Percentiles rank a stretch among this genome's conserved stretches.
Conservation (phyloP, 2,329 filamentous ascomycete genomes). For the Phaeosphaeriaceae sp. region DNA sequence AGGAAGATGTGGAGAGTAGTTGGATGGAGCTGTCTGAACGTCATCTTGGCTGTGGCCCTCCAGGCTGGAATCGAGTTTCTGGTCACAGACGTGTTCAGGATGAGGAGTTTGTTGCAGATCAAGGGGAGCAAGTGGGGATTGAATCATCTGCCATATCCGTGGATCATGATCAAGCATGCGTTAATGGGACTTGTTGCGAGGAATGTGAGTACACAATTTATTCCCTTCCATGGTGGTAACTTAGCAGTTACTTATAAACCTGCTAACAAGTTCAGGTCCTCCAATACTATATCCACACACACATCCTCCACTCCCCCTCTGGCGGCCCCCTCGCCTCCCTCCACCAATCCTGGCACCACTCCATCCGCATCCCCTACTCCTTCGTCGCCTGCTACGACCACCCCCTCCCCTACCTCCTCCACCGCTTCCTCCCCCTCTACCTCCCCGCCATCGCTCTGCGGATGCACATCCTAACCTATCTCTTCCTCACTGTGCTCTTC, state of each 20-base stretch:
- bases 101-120: slow-evolving; percentile 66
- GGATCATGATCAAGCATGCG: slow-evolving; percentile 65
- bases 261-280: slow-evolving; percentile 57
- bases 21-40: slow-evolving; percentile 63
- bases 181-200: slow-evolving; percentile 62
- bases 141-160: slow-evolving; percentile 70
- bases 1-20: slow-evolving; percentile 59
- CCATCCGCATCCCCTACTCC: slow-evolving; percentile 65
- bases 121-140: slow-evolving; percentile 66
- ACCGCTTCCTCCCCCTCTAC: slow-evolving; percentile 71
- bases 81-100: slow-evolving; percentile 61
- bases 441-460: slow-evolving; percentile 70
- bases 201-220: slow-evolving; percentile 66
- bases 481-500: slow-evolving; percentile 68
- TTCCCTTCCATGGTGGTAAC: no score
- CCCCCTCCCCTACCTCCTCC: slow-evolving; percentile 69
- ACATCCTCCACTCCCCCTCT: slow-evolving; percentile 67
- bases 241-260: no score
- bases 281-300: slow-evolving; percentile 78
- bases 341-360: slow-evolving; percentile 67
- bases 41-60: slow-evolving; percentile 60
- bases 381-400: slow-evolving; percentile 74
- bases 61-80: slow-evolving; percentile 65
- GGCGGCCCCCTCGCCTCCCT: slow-evolving; percentile 39
- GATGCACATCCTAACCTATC: slow-evolving; percentile 76